These are phyloP conservation scores for Brassica rapa DNA, from an alignment of 345 rosid genomes.

Conservation along the genomic window DNA sequence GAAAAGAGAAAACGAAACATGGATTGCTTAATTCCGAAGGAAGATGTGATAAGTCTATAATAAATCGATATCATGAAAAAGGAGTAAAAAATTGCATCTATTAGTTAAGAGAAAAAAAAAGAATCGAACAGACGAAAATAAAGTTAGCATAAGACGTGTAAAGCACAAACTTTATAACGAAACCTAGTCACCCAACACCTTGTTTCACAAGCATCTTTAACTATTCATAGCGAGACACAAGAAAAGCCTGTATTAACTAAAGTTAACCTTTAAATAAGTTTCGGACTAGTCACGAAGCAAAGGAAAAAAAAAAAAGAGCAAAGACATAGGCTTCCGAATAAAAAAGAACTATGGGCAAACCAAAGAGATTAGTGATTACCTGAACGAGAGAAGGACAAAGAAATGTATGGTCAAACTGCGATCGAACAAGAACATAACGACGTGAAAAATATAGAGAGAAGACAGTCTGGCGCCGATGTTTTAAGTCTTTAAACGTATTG, in stretches of 20 bases:
- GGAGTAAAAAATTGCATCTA: constrained; percentile 9
- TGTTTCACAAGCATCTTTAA: neutral
- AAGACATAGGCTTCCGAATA: neutral
- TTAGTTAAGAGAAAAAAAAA: constrained; percentile 1
- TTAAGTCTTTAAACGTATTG: neutral
- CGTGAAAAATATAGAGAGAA: neutral
- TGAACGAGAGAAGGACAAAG: neutral
- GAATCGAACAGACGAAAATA: neutral
- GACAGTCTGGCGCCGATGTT: neutral
- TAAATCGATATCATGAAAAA: constrained; percentile 18
- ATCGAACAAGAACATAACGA: neutral
- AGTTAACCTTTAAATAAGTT: neutral
- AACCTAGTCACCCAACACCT: constrained; percentile 20
- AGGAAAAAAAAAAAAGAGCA: neutral
- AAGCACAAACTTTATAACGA: constrained; percentile 27
- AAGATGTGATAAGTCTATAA: constrained; percentile 9
- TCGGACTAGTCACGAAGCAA: neutral
- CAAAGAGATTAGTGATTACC: neutral
- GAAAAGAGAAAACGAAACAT: neutral
- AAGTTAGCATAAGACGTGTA: constrained; percentile 20
- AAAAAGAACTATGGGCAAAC: neutral
- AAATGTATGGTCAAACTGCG: neutral
- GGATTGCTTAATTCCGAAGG: constrained; percentile 19
- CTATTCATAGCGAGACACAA: neutral
- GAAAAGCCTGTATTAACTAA: neutral